A percentile compares a stretch with the other conserved stretches of the same genome.
phyloP scores from a whole-genome alignment of 164 flowering plant species.

The Berberis thunbergii region DNA sequence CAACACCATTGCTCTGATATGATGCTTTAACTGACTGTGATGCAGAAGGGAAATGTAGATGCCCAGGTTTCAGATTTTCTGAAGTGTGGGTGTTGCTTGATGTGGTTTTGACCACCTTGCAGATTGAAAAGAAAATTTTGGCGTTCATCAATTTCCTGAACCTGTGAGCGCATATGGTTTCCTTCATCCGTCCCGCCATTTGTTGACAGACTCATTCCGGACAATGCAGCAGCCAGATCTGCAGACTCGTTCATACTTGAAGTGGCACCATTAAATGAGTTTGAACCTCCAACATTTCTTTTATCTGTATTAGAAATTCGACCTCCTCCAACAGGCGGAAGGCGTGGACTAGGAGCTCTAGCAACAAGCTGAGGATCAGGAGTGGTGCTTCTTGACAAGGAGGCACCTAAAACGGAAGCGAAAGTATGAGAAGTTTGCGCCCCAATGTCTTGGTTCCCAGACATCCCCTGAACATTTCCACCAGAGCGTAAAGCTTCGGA shows the following conservation, averaged over 20 bases:
- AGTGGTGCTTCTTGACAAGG: slow-evolving; percentile 68
- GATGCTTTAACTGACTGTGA: no score
- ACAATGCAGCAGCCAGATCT: slow-evolving; percentile 54
- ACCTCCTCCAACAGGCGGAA: slow-evolving; percentile 63
- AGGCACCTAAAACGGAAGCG: slow-evolving; percentile 67
- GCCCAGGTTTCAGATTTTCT: slow-evolving; percentile 32
- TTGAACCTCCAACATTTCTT: slow-evolving; percentile 27
- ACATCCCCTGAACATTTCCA: neutral
- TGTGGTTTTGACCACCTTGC: slow-evolving; percentile 34
- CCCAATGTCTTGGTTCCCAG: slow-evolving; percentile 19
- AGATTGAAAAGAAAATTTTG: slow-evolving; percentile 32
- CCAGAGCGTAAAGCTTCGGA: slow-evolving; percentile 25
- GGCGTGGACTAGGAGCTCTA: slow-evolving; percentile 70
- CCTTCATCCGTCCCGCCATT: slow-evolving; percentile 35
- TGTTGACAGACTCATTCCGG: slow-evolving; percentile 58
- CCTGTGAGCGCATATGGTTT: slow-evolving; percentile 26
- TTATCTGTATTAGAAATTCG: slow-evolving; percentile 31
- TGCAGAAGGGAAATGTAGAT: slow-evolving; percentile 7
- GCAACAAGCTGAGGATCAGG: slow-evolving; percentile 70
- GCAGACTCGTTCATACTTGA: slow-evolving; percentile 36
- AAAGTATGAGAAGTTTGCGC: slow-evolving; percentile 41
- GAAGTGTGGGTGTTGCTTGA: slow-evolving; percentile 32
- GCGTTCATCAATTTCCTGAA: slow-evolving; percentile 35
- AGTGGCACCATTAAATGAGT: slow-evolving; percentile 35
- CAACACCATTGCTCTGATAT: no score